Percentiles rank a stretch among this genome's conserved stretches.
phyloP scores from a whole-genome alignment of 768 basidiomycete species.

The Erythrobasidium yunnanense region DNA sequence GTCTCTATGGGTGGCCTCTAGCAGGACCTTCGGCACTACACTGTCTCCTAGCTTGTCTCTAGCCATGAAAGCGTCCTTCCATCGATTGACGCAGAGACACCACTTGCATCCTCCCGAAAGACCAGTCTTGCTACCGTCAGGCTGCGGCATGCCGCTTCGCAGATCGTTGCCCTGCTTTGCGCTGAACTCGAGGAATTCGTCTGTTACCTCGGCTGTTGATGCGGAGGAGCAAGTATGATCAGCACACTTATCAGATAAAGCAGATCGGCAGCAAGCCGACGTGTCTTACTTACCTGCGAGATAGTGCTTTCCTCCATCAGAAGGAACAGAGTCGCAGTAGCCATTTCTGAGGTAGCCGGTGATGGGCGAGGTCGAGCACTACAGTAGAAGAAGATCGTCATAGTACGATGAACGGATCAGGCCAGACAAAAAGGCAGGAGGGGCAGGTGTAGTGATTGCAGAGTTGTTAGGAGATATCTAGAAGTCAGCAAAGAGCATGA shows the following conservation, averaged over 20 bases:
- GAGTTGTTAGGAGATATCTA: too few species aligned
- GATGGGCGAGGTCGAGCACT: constrained; percentile 15
- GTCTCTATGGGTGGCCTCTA: constrained; percentile 15
- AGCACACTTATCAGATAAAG: too few species aligned
- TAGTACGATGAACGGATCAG: background rate
- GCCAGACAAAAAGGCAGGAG: too few species aligned
- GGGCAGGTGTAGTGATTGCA: too few species aligned
- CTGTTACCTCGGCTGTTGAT: constrained; percentile 8
- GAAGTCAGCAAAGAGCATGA: too few species aligned
- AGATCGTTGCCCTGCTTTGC: constrained; percentile 17
- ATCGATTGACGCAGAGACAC: constrained; percentile 23
- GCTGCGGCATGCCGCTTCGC: constrained; percentile 1
- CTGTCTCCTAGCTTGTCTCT: constrained; percentile 13
- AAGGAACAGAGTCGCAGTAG: constrained; percentile 12
- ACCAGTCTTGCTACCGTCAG: constrained; percentile 4
- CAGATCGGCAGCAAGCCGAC: too few species aligned
- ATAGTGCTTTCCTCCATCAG: background rate
- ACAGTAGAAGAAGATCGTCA: background rate
- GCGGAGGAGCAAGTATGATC: too few species aligned
- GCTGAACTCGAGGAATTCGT: constrained; percentile 15
- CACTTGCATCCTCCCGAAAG: constrained; percentile 17
- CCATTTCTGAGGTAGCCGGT: constrained; percentile 15
- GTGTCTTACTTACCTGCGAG: background rate
- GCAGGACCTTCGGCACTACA: constrained; percentile 11
- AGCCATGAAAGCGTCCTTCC: constrained; percentile 8